A percentile compares a stretch with the other conserved stretches of the same genome.
Conservation (phyloP, 805 yeast genomes). For the Monosporozyma unispora region DNA sequence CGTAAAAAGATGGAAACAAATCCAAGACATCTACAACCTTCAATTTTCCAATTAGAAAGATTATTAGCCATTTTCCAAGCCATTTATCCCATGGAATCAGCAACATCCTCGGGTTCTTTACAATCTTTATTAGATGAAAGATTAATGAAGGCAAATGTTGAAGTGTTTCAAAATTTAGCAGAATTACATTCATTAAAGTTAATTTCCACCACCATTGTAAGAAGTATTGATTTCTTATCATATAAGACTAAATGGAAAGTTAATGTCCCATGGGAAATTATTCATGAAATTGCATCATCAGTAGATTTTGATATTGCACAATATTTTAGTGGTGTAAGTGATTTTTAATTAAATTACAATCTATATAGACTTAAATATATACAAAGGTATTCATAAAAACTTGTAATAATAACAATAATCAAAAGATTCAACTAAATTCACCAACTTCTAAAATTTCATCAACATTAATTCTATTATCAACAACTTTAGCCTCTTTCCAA, state of each 20-base stretch:
- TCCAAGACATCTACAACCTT: slow-evolving; percentile 58
- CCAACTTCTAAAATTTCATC: slow-evolving; percentile 26
- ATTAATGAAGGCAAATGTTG: slow-evolving; percentile 35
- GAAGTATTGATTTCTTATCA: slow-evolving; percentile 46
- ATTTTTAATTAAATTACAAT: slow-evolving; percentile 2
- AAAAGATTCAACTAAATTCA: background rate
- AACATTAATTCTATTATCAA: slow-evolving; percentile 27
- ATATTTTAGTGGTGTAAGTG: slow-evolving; percentile 35
- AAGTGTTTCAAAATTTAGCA: slow-evolving; percentile 48
- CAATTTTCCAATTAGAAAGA: slow-evolving; percentile 69
- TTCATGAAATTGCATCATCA: slow-evolving; percentile 52
- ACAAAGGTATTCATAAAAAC: too few relatives aligned
- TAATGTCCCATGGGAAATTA: slow-evolving; percentile 59
- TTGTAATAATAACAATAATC: background rate
- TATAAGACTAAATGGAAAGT: slow-evolving; percentile 72
- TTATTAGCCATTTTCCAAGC: slow-evolving; percentile 71
- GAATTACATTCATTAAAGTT: slow-evolving; percentile 49
- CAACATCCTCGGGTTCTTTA: slow-evolving; percentile 13
- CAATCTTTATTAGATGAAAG: slow-evolving; percentile 14
- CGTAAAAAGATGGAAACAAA: slow-evolving; percentile 42
- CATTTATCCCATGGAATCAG: slow-evolving; percentile 39
- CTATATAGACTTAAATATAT: background rate
- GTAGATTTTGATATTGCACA: slow-evolving; percentile 57
- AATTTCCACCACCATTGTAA: slow-evolving; percentile 33
- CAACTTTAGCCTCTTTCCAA: slow-evolving; percentile 61